Evolutionary conservation across 768 basidiomycete species (phyloP), one percentile per base, ranked within the genome.

Genomic region (Agaricus sinodeliciosus): DNA sequence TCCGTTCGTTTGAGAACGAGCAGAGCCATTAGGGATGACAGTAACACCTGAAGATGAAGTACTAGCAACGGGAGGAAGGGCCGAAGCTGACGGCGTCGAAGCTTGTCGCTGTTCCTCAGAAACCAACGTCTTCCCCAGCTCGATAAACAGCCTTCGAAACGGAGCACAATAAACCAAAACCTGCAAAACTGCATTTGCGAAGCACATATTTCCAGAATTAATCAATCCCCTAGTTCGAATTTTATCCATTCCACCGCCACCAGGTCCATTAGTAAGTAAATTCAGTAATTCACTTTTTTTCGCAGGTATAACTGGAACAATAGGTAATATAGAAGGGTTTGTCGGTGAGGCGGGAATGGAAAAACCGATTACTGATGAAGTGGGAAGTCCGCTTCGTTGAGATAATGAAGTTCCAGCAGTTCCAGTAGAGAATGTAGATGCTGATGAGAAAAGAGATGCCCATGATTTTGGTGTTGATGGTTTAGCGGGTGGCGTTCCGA

Each of bases 151-250:
- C 43, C 75, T 75, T 62, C 84, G 83, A 67, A 98, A 97, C 1
- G 88, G 90, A n/a, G 80, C 77, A 60, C 87, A 92, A 67, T 93
- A 95, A 0, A 94, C 79, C 26, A 99, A 75, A 1, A 88, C 81
- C 70, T 98, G 95, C 27, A 99, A 72, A 19, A 97, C 89, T 0
- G 93, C 84, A 62, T 97, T 99, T 26, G 94, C 94, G 63, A 97
- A 99, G 66, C 95, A 99, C 84, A 97, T 85, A 68, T 99, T 99
- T 0, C 95, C 94, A 2, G 82, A 87, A 67, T 99, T 99, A 59
- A 98, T 76, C 45, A 99, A 70, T 4, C 95, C 95, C 12, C 94
- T 76, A 0, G 90, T 82, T 6, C 75, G 72, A 31, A 90, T 78
- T 44, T 65, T 67, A 9, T 54, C 31, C 19, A 15, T 31, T n/a